Conservation (phyloP, 164 flowering plant species). For the Dillenia suffruticosa region DNA sequence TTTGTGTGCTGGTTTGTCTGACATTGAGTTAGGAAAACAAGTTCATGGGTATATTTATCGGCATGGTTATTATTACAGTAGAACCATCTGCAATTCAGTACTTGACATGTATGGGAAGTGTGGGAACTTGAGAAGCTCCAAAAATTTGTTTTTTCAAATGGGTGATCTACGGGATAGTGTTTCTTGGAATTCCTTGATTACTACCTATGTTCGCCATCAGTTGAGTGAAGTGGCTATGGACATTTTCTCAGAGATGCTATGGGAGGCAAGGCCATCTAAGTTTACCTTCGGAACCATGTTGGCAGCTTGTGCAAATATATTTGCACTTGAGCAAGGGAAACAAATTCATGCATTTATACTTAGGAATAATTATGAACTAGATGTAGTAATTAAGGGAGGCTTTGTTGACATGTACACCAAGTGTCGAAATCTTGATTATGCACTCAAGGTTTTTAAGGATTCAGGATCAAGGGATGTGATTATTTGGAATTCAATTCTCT, state of each 20-base stretch:
- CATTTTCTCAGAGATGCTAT: constrained; percentile 42
- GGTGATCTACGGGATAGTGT: constrained; percentile 29
- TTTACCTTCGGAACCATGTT: constrained; percentile 47
- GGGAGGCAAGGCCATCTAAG: constrained; percentile 40
- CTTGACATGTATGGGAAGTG: constrained; percentile 69
- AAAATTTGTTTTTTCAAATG: constrained; percentile 38
- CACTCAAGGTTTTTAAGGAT: constrained; percentile 28
- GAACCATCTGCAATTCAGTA: constrained; percentile 41
- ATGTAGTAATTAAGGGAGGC: constrained; percentile 39
- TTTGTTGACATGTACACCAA: constrained; percentile 61
- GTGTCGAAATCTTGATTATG: constrained; percentile 38
- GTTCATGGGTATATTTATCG: constrained; percentile 56
- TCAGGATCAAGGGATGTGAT: constrained; percentile 25
- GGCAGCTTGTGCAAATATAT: constrained; percentile 59
- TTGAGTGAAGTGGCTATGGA: constrained; percentile 48
- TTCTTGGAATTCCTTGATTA: constrained; percentile 51
- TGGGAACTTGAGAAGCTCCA: constrained; percentile 35
- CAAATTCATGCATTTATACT: constrained; percentile 61
- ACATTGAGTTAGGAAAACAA: constrained; percentile 50
- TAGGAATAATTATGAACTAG: constrained; percentile 37
- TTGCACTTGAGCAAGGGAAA: constrained; percentile 43
- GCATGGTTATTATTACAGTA: constrained; percentile 27
- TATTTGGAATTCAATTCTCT: constrained; percentile 47
- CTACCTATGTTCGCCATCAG: constrained; percentile 35
- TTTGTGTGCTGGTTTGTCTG: constrained; percentile 42